phyloP scores from a whole-genome alignment of 1,139 yeast species.

The Taiozyma sp. region DNA sequence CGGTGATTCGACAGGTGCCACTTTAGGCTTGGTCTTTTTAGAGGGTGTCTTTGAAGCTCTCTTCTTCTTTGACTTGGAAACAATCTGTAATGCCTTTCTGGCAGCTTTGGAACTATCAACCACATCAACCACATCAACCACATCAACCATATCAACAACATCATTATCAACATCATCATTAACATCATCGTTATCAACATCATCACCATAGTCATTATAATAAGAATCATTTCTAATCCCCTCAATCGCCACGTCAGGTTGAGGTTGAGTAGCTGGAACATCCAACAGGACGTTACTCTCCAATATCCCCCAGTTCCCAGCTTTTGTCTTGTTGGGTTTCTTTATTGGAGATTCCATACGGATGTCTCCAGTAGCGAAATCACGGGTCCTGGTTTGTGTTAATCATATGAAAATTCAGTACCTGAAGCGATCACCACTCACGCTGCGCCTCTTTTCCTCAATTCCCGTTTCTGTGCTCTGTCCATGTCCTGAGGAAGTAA shows the following conservation, averaged over 20 bases:
- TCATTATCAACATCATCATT: background rate
- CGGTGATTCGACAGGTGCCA: background rate
- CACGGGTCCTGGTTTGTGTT: conserved; percentile 4
- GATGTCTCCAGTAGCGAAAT: conserved; percentile 14
- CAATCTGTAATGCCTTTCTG: background rate
- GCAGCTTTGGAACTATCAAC: background rate
- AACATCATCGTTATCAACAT: background rate
- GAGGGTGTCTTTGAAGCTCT: background rate
- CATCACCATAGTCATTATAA: background rate
- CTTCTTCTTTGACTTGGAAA: background rate
- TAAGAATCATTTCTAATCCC: background rate
- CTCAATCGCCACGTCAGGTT: background rate
- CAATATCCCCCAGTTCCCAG: background rate
- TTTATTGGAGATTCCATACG: conserved; percentile 16
- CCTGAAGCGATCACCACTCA: background rate
- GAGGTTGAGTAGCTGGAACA: background rate
- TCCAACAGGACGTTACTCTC: background rate
- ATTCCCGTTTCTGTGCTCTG: conserved; percentile 12
- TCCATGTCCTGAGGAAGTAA: conserved; percentile 1
- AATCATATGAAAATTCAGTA: too few relatives aligned
- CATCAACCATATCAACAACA: too few relatives aligned
- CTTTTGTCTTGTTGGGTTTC: background rate
- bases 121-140: too few relatives aligned
- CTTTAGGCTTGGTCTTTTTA: background rate
- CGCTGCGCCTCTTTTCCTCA: conserved; percentile 21